Conservation (phyloP, 495 filamentous ascomycete genomes). For the Aspergillus bridgeri region DNA sequence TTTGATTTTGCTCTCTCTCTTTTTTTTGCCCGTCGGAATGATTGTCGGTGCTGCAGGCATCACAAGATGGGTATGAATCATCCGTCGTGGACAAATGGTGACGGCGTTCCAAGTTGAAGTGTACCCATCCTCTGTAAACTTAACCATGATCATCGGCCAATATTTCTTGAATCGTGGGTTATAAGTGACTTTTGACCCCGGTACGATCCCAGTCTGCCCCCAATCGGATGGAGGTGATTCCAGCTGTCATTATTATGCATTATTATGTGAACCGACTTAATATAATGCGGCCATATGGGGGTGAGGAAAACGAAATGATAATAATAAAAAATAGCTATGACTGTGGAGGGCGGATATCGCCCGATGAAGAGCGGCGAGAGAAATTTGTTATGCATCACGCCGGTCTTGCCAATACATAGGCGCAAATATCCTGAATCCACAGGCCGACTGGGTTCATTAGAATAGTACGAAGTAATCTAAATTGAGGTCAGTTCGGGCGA, state of each 20-base stretch:
- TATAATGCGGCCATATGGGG: not conserved
- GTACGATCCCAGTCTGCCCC: not conserved
- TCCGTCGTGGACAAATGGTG: not conserved
- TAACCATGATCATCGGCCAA: not conserved
- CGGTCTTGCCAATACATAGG: not conserved
- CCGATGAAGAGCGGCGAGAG: slow-evolving; percentile 2
- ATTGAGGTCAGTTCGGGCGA: not conserved
- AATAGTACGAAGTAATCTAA: not conserved
- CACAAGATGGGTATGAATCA: not conserved
- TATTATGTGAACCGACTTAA: not conserved
- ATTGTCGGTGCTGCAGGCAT: not conserved
- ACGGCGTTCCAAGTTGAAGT: not conserved
- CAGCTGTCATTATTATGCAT: not conserved
- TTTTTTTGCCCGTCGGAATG: not conserved
- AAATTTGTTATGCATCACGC: not conserved
- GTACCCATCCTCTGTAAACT: not conserved
- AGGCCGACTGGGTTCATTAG: not conserved
- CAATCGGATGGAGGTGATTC: not conserved
- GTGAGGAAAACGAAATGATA: not conserved
- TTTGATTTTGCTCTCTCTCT: not conserved
- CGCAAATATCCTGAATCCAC: not conserved
- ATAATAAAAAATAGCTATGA: not conserved
- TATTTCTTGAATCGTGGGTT: not conserved
- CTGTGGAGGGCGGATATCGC: slow-evolving; percentile 4
- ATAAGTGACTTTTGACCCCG: not conserved